phyloP scores from a whole-genome alignment of 116 monocot genomes.

The Cymodocea nodosa region DNA sequence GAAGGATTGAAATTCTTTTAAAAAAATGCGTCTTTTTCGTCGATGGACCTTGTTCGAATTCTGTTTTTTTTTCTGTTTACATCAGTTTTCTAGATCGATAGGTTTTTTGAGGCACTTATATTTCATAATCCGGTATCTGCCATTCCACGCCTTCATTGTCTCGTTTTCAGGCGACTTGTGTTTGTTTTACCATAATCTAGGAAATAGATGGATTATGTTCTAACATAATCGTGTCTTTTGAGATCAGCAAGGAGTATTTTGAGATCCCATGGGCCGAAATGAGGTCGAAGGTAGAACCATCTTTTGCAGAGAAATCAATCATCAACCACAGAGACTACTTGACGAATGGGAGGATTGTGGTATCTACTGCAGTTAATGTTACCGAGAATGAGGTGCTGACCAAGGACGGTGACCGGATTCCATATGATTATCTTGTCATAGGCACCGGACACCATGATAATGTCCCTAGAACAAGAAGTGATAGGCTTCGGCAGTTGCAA shows the following conservation, averaged over 20 bases:
- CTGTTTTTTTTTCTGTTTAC: too few relatives aligned
- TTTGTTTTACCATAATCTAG: not conserved
- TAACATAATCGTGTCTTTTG: not conserved
- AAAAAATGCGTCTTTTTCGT: too few relatives aligned
- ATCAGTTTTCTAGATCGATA: too few relatives aligned
- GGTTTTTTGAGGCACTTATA: too few relatives aligned
- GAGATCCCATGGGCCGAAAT: constrained; percentile 70
- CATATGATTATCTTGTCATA: constrained; percentile 56
- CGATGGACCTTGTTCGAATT: too few relatives aligned
- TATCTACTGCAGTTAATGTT: constrained; percentile 27
- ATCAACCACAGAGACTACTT: constrained; percentile 46
- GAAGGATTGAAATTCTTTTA: not conserved
- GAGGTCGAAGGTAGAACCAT: constrained; percentile 47
- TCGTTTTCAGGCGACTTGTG: not conserved
- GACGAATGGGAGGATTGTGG: constrained; percentile 26
- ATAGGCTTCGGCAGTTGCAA: constrained; percentile 38
- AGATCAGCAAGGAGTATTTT: constrained; percentile 55
- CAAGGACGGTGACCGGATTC: constrained; percentile 15
- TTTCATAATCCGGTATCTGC: too few relatives aligned
- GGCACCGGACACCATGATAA: constrained; percentile 34
- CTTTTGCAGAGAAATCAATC: constrained; percentile 36
- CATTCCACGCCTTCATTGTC: not conserved
- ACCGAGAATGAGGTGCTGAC: constrained; percentile 28
- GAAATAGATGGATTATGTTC: too few relatives aligned
- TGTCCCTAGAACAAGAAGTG: constrained; percentile 14